A percentile compares a stretch with the other conserved stretches of the same genome.
phyloP scores from a whole-genome alignment of 306 rosid species.

The Dicorynia guianensis region DNA sequence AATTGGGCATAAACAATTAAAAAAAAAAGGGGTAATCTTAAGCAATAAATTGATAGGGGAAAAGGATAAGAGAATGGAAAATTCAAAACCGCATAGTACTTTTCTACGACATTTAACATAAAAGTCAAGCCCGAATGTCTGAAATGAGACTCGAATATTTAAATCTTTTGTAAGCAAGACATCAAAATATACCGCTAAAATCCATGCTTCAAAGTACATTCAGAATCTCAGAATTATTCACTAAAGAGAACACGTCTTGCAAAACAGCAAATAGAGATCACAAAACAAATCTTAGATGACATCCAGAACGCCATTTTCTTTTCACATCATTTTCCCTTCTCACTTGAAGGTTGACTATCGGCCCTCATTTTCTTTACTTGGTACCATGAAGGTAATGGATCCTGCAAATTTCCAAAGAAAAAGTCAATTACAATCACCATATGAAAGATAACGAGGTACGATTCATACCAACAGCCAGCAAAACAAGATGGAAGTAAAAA shows the following conservation, averaged over 20 bases:
- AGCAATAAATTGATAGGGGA: too few relatives aligned
- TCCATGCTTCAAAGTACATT: not conserved
- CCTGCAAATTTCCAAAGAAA: constrained; percentile 41
- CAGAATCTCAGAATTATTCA: not conserved
- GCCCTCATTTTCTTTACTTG: constrained; percentile 26
- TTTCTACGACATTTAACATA: not conserved
- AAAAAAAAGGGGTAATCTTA: not conserved
- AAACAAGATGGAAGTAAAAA: not conserved
- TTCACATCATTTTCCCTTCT: not conserved
- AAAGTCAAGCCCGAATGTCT: not conserved
- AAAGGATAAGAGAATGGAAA: not conserved
- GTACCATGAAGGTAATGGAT: constrained; percentile 43
- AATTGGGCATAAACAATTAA: not conserved
- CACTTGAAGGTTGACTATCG: not conserved
- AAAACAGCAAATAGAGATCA: not conserved
- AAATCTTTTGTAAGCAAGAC: not conserved
- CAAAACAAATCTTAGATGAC: not conserved
- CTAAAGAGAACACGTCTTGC: not conserved
- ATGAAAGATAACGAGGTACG: not conserved
- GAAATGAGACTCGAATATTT: not conserved
- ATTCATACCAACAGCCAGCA: not conserved
- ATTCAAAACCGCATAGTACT: not conserved
- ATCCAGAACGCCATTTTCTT: not conserved
- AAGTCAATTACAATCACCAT: not conserved
- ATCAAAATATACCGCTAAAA: not conserved